Percentiles rank a stretch among this genome's conserved stretches.
phyloP scores from a whole-genome alignment of 306 rosid species.

The Medicago ruthenica region DNA sequence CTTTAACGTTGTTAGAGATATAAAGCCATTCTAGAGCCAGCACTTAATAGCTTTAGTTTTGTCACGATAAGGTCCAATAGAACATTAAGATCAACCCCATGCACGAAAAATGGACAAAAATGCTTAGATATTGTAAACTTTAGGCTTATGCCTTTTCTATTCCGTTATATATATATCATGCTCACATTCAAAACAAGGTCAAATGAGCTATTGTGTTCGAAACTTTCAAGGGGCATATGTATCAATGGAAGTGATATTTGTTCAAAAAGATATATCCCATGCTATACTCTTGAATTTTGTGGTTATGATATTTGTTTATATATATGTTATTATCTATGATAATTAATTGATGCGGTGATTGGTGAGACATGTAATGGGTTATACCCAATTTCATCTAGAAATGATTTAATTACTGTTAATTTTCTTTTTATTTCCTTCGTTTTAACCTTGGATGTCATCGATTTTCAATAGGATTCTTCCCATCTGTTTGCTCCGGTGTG shows the following conservation, averaged over 20 bases:
- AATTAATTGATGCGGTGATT: not conserved
- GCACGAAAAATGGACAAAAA: too few relatives aligned
- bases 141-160: too few relatives aligned
- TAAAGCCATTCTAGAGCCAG: too few relatives aligned
- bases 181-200: too few relatives aligned
- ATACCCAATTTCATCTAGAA: not conserved
- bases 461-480: conserved; percentile 65
- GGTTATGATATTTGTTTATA: not conserved
- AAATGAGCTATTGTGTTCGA: too few relatives aligned
- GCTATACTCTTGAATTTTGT: not conserved
- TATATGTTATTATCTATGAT: not conserved
- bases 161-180: too few relatives aligned
- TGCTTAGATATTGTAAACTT: too few relatives aligned
- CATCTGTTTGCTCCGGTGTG: conserved; percentile 89
- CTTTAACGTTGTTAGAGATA: too few relatives aligned
- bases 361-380: not conserved
- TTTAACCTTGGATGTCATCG: conserved; percentile 20
- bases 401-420: not conserved
- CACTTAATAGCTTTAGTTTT: too few relatives aligned
- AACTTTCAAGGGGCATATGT: too few relatives aligned
- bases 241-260: not conserved
- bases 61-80: too few relatives aligned
- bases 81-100: too few relatives aligned
- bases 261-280: not conserved
- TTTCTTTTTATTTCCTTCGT: conserved; percentile 27